Conservation (phyloP, 805 yeast species). For the Lipomyces lipofer region DNA sequence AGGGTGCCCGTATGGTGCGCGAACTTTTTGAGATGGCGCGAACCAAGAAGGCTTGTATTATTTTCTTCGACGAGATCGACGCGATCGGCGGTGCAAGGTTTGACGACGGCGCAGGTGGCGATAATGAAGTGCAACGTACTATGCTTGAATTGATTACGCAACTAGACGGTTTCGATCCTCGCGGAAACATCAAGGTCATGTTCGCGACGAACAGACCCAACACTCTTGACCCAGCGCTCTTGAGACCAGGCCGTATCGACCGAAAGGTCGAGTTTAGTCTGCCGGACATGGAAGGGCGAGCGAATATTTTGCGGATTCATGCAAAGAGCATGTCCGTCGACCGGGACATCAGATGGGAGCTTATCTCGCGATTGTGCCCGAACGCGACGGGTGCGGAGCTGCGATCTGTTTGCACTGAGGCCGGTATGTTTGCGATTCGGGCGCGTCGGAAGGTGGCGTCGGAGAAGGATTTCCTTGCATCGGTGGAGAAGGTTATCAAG, state of each 20-base stretch:
- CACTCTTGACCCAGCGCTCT: constrained; percentile 94
- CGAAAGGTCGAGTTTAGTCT: constrained; percentile 96
- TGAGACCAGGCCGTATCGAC: constrained; percentile 98
- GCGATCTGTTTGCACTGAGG: constrained; percentile 98
- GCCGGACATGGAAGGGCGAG: constrained; percentile 97
- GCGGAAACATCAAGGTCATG: constrained; percentile 99
- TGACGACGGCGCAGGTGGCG: constrained; percentile 98
- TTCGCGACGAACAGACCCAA: constrained; percentile 99
- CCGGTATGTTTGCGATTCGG: constrained; percentile 99
- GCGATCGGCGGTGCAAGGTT: constrained; percentile 99
- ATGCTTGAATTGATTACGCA: constrained; percentile 98
- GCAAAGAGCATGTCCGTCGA: constrained; percentile 98
- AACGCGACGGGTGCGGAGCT: constrained; percentile 98
- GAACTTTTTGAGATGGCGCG: constrained; percentile 99
- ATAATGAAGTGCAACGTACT: constrained; percentile 97
- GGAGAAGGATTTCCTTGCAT: constrained; percentile 95
- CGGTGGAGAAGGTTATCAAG: constrained; percentile 97
- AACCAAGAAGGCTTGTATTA: constrained; percentile 96
- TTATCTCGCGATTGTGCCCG: constrained; percentile 95
- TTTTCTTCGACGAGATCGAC: constrained; percentile 97
- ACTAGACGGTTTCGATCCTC: constrained; percentile 96
- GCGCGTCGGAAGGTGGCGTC: constrained; percentile 98
- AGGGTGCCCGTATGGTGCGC: constrained; percentile 99
- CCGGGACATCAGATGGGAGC: constrained; percentile 97
- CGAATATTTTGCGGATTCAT: constrained; percentile 95